phyloP scores from a whole-genome alignment of 225 moss, liverwort and hornwort genomes.

The Ulota crispa region DNA sequence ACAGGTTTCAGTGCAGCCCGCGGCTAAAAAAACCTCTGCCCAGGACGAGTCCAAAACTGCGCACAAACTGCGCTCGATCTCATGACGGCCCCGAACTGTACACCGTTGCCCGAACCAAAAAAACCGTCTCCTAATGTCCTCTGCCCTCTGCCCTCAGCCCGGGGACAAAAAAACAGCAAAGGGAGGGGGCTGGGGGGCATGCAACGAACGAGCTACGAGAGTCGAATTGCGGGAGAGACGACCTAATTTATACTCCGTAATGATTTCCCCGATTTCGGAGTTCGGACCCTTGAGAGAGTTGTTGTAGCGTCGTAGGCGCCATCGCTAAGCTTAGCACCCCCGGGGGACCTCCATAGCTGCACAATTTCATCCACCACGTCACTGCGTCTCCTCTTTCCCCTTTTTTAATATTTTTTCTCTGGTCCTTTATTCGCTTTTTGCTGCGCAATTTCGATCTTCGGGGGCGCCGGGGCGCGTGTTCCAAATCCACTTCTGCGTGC shows the following conservation, averaged over 20 bases:
- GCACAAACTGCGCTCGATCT: too few species aligned
- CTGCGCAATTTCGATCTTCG: slow-evolving; percentile 26
- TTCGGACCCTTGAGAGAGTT: not conserved
- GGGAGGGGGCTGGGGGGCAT: not conserved
- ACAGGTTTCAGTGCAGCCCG: not conserved
- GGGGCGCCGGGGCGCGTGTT: not conserved
- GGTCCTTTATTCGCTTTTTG: not conserved
- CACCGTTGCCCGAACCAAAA: not conserved
- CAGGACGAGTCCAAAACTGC: not conserved
- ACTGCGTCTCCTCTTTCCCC: not conserved
- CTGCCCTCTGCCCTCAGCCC: too few species aligned
- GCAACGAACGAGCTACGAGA: not conserved
- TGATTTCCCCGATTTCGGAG: slow-evolving; percentile 18
- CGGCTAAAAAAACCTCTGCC: not conserved
- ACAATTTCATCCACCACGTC: not conserved
- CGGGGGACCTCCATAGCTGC: not conserved
- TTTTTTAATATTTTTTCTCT: not conserved
- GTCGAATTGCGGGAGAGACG: not conserved
- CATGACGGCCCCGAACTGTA: not conserved
- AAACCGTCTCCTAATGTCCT: not conserved
- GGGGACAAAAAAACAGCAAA: not conserved
- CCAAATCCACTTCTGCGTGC: not conserved
- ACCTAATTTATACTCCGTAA: slow-evolving; percentile 14
- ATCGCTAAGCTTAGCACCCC: not conserved
- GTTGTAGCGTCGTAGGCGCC: slow-evolving; percentile 14